Evolutionary conservation across 1,284 basidiomycete genomes (phyloP), one percentile per base, ranked within the genome.

Genomic region (Tilletia horrida): DNA sequence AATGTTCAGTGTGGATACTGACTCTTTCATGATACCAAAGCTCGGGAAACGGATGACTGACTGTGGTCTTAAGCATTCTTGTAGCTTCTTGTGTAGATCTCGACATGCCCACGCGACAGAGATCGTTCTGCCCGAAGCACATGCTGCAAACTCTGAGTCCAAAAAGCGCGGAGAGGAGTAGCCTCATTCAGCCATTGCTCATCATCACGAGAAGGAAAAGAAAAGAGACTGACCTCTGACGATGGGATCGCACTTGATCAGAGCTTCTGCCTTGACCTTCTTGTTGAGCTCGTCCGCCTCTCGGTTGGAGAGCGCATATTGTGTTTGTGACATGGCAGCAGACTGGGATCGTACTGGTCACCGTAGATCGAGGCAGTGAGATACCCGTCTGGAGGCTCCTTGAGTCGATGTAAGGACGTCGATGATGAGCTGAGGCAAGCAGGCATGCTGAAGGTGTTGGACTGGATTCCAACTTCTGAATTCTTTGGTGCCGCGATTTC

Each of bases 281-380:
- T 92, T 93, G 62, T 90, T 82, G 50, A 94, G 85, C 13, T 89
- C 89, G 59, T 92, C 90, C 81, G 93, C 92, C 83, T 95, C 92
- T 68, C 92, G 86, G 71, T 92, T 87, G 29, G 92, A 93, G 40
- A 95, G 86, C 27, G 91, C 86, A 82, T 92, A 31, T 21, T 59
- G 55, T 3, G 55, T 31, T 27, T 23, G 25, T 6, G 50, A 55
- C 50, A 14, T 40, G 35, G 35, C 35, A 40, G 35, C 35, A 40
- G 6, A 40, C 35, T 40, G 35, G 11, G 35, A 40, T n/a, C n/a
- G n/a, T 40, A 40, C 35, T 40, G 6, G 11, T 40, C 6, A 40
- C 6, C 35, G 35, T 11, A 40, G 35, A 40, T 40, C 4, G 35
- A 11, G 11, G 35, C 35, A 40, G 35, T 4, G 11, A 11, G 6